phyloP scores from a whole-genome alignment of 192 early-diverging fungal genomes.

The Gigaspora rosea region DNA sequence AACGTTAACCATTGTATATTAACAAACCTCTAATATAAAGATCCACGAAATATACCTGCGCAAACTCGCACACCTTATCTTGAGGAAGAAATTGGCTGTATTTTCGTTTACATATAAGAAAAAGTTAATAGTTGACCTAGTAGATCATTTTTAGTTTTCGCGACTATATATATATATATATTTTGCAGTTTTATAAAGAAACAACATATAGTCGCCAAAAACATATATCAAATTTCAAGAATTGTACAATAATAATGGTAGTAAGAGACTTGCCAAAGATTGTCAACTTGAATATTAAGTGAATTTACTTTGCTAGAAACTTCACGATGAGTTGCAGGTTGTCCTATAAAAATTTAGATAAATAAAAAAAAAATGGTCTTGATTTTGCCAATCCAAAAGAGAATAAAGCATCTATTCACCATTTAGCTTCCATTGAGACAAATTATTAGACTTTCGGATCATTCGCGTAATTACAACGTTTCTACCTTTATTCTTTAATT shows the following conservation, averaged over 20 bases:
- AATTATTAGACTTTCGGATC: constrained; percentile 65
- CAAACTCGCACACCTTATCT: constrained; percentile 92
- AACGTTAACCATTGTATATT: not conserved
- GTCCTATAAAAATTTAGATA: constrained; percentile 44
- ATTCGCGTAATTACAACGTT: constrained; percentile 63
- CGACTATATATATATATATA: too few species aligned
- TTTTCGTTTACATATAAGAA: not conserved
- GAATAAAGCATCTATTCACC: constrained; percentile 46
- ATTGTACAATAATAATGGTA: not conserved
- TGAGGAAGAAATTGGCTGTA: constrained; percentile 93
- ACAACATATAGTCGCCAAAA: too few species aligned
- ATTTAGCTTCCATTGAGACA: constrained; percentile 79
- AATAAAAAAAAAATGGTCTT: constrained; percentile 7
- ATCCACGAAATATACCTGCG: constrained; percentile 54
- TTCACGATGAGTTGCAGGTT: constrained; percentile 58
- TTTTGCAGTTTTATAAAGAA: too few species aligned
- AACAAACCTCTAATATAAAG: not conserved
- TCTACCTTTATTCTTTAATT: constrained; percentile 60
- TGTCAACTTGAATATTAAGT: constrained; percentile 92
- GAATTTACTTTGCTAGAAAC: constrained; percentile 61
- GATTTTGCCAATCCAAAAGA: not conserved
- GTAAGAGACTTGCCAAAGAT: constrained; percentile 72
- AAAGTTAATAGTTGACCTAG: not conserved
- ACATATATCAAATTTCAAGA: not conserved
- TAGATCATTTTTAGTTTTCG: not conserved